A percentile compares a stretch with the other conserved stretches of the same genome.
These are phyloP conservation scores for Malus asiatica DNA, from an alignment of 306 rosid species.

Conservation along the genomic window DNA sequence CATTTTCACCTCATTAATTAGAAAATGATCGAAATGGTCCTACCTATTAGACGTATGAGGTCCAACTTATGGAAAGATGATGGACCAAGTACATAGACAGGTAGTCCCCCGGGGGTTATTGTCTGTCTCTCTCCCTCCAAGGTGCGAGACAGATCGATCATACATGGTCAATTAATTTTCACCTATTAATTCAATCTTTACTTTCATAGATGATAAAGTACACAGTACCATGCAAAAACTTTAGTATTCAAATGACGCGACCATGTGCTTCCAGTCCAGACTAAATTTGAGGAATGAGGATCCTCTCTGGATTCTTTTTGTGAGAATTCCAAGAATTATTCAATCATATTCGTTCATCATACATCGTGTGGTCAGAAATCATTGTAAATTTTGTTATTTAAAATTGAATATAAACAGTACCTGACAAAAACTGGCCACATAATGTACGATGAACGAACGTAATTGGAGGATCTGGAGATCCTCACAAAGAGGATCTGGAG, in stretches of 20 bases:
- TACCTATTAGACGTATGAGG: not conserved
- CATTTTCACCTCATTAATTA: not conserved
- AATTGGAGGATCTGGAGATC: too few relatives aligned
- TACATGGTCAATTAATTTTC: not conserved
- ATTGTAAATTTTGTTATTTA: too few relatives aligned
- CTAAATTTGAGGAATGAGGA: not conserved
- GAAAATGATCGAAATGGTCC: not conserved
- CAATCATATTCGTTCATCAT: too few relatives aligned
- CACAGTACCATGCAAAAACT: conserved; percentile 52
- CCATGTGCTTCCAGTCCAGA: not conserved
- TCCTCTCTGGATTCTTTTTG: too few relatives aligned
- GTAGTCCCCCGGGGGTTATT: conserved; percentile 33
- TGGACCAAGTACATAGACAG: conserved; percentile 7
- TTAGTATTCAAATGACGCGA: not conserved
- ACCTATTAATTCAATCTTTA: not conserved
- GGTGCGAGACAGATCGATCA: conserved; percentile 51
- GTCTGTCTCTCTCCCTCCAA: conserved; percentile 5
- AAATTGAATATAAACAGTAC: too few relatives aligned
- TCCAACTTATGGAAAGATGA: conserved; percentile 1
- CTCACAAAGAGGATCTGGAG: too few relatives aligned
- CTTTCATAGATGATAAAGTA: not conserved
- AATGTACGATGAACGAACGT: too few relatives aligned
- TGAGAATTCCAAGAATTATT: rapidly evolving
- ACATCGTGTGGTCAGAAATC: too few relatives aligned
- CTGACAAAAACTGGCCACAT: too few relatives aligned